These are phyloP conservation scores for Guyanaporus albipodus DNA, from an alignment of 768 basidiomycete genomes.

Conservation along the genomic window DNA sequence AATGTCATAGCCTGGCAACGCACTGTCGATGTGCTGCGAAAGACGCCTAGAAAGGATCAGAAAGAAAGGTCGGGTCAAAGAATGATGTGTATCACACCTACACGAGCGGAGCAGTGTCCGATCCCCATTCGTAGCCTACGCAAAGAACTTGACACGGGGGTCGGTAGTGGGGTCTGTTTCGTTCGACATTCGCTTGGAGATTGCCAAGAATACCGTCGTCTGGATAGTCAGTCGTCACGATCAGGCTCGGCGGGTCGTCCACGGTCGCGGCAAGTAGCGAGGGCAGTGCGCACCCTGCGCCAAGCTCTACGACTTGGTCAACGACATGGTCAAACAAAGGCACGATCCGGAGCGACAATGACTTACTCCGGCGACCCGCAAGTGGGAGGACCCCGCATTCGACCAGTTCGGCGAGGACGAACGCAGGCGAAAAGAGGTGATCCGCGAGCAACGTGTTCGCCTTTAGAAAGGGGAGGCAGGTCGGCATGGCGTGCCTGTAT, in stretches of 20 bases:
- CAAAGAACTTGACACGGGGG: slow-evolving; percentile 41
- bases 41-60: slow-evolving; percentile 11
- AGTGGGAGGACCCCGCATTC: slow-evolving; percentile 51
- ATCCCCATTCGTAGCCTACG: slow-evolving; percentile 64
- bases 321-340: not conserved
- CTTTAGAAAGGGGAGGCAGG: slow-evolving; percentile 33
- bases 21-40: slow-evolving; percentile 5
- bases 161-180: slow-evolving; percentile 40
- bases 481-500: slow-evolving; percentile 1
- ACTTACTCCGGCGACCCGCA: slow-evolving; percentile 39
- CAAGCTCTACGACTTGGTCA: slow-evolving; percentile 68
- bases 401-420: slow-evolving; percentile 63
- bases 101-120: slow-evolving; percentile 43
- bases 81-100: slow-evolving; percentile 28
- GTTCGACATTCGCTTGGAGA: slow-evolving; percentile 49
- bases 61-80: not conserved
- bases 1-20: slow-evolving; percentile 44
- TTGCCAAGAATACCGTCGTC: slow-evolving; percentile 58
- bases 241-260: slow-evolving; percentile 42
- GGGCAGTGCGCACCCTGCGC: slow-evolving; percentile 64
- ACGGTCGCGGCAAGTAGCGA: slow-evolving; percentile 54
- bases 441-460: slow-evolving; percentile 70
- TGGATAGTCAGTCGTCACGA: slow-evolving; percentile 68
- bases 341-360: not conserved
- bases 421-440: slow-evolving; percentile 66